Base-by-base conservation (phyloP, 2,329 filamentous ascomycete species). In the Zymoseptoria pseudotritici region DNA sequence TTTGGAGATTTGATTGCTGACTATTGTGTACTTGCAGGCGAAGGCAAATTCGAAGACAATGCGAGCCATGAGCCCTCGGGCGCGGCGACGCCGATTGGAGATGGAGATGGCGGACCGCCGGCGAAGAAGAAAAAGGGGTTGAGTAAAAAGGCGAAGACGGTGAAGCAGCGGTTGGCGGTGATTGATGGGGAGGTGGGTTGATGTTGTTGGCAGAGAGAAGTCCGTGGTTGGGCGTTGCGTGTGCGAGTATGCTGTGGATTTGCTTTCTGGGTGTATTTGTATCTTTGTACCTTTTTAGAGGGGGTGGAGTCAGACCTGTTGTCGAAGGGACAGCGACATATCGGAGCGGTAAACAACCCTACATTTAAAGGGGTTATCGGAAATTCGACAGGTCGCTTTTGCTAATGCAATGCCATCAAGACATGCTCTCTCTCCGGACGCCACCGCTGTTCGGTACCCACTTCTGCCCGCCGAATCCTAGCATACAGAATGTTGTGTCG, bases 1-100 rank as follows among this genome's bases (percentile, higher is more conserved):
- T 61, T 56, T 29, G 24, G 21, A 4, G 11, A 20, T 8, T 2
- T 7, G 13, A 17, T 1, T 20, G 13, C 17, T 21, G n/a, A 42
- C 20, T 54, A 63, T 56, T n/a, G 59, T 54, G 6, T 36, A 24
- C 50, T 51, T 36, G 57, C 71, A 97, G 93, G 93, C 70, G 94
- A 99, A 81, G 94, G 94, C 61, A 86, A 96, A 73, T 99, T 99
- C 76, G 93, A 97, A 68, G 93, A 97, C 69, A 91, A 96, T 73
- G 83, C 81, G 54, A 87, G 83, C 68, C 88, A 87, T 67, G 94
- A 96, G 71, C 85, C 86, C 22, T 95, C 90, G 2, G 94, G 92
- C 42, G 86, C 91, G 0, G 91, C 90, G 3, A 97, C 94, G 1
- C 92, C 91, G 0, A 82, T 88, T 10, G 84, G 85, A 55, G 78